These are phyloP conservation scores for Erodium texanum DNA, from an alignment of 441 rosid genomes.

Conservation along the genomic window DNA sequence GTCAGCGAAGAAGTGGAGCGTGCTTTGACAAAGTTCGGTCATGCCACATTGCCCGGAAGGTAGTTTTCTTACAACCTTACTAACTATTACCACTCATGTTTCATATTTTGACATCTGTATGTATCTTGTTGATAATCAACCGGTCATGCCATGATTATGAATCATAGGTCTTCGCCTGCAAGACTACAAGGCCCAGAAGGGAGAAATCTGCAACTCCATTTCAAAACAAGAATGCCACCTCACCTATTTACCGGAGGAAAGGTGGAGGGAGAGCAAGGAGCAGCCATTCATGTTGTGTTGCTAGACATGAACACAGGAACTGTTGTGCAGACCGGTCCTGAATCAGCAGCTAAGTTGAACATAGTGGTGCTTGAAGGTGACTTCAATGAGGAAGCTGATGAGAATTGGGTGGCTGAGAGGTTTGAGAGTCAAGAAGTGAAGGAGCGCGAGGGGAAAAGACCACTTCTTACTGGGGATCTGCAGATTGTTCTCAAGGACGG, in stretches of 20 bases:
- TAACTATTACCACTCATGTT: neutral
- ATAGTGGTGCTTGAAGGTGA: constrained; percentile 95
- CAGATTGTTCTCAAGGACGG: constrained; percentile 90
- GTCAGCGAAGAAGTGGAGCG: constrained; percentile 99
- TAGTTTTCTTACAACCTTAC: constrained; percentile 16
- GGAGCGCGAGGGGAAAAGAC: constrained; percentile 99
- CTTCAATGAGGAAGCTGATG: constrained; percentile 83
- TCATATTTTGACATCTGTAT: neutral
- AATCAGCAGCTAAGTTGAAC: constrained; percentile 66
- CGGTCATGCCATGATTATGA: constrained; percentile 2
- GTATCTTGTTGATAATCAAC: neutral
- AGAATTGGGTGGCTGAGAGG: constrained; percentile 82
- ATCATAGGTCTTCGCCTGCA: constrained; percentile 65
- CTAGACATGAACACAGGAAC: constrained; percentile 55
- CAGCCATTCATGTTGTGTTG: constrained; percentile 79
- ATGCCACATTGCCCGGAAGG: constrained; percentile 84
- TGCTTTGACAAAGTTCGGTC: constrained; percentile 89
- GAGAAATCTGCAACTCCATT: constrained; percentile 56
- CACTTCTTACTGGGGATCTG: constrained; percentile 78
- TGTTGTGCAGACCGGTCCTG: constrained; percentile 69
- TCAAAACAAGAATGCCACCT: constrained; percentile 82
- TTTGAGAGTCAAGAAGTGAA: constrained; percentile 90
- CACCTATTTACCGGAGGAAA: constrained; percentile 97
- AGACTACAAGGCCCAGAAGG: constrained; percentile 87
- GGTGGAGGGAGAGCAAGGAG: constrained; percentile 99